Base-by-base conservation (phyloP, 306 rosid genomes). In the Fagus crenata region DNA sequence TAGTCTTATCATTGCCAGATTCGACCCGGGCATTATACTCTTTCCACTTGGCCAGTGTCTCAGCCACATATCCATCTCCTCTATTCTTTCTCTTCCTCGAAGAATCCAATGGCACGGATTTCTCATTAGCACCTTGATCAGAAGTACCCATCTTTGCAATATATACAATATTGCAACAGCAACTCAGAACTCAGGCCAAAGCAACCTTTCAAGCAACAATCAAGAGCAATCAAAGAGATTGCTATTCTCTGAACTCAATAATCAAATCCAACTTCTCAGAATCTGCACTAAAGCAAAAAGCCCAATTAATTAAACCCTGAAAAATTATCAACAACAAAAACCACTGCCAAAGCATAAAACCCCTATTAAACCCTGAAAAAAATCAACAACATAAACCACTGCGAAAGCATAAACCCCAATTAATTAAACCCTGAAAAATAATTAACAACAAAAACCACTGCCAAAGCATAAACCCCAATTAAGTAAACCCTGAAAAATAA, bases 1-100 rank as follows among this genome's bases (percentile, higher is more conserved):
- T 90, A 33, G 75, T 75, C 9, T 69, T 87, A 5, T 36, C 80
- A 49, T 41, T 82, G 3, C 67, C 68, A 40, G 89, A 74, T 9
- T 77, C 82, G 0, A 85, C 74, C 33, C 35, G 33, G 17, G 81
- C 82, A 63, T 92, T 90, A 49, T 85, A 86, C 14, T 86, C 90
- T 67, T 81, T 88, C 99, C 99, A 96, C 83, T 85, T 91, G 0
- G 88, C 90, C 0, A 96, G 72, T 14, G 90, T 92, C 72, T 91
- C 96, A 8, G 93, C 93, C 15, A 96, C 86, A 4, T 88, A 81
- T 14, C 91, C 91, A 39, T 86, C 90, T 2, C 84, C 78, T 71
- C 92, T 84, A 56, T 90, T 84, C 84, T 88, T 92, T 84, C 92
- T 88, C 96, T 93, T 93, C 90, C 89, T 86, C 42, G 89, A 71